Evolutionary conservation across 768 basidiomycete species (phyloP).

Genomic region (Termitomyces titanicus): DNA sequence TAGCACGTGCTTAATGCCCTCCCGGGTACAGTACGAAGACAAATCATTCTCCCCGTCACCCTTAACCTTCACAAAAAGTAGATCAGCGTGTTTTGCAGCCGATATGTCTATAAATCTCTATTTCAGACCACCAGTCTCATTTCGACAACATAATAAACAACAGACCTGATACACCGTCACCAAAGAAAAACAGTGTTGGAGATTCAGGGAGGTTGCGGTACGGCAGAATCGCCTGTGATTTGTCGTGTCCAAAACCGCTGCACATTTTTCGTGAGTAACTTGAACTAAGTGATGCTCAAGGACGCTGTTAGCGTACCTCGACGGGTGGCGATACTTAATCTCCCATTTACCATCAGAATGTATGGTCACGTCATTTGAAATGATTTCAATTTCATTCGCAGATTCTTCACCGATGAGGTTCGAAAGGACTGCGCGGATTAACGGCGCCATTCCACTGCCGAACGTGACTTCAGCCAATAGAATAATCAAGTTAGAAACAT

Average conservation of each 20-base stretch:
- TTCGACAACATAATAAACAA: slow-evolving; percentile 1
- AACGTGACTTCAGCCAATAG: not conserved
- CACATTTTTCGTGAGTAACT: not conserved
- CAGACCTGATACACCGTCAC: slow-evolving; percentile 93
- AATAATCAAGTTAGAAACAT: too few relatives aligned
- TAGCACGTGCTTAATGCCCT: slow-evolving; percentile 75
- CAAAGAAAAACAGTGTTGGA: slow-evolving; percentile 93
- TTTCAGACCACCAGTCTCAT: not conserved
- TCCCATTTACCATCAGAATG: slow-evolving; percentile 69
- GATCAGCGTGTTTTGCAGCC: slow-evolving; percentile 88
- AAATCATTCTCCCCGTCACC: slow-evolving; percentile 81
- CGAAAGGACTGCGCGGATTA: slow-evolving; percentile 88
- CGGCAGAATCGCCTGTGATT: slow-evolving; percentile 90
- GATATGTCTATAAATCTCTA: slow-evolving; percentile 63
- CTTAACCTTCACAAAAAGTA: slow-evolving; percentile 92
- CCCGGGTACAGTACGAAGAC: slow-evolving; percentile 72
- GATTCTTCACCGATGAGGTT: slow-evolving; percentile 73
- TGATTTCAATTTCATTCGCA: slow-evolving; percentile 78
- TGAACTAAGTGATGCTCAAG: not conserved
- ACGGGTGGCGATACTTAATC: slow-evolving; percentile 86
- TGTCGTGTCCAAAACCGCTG: slow-evolving; percentile 93
- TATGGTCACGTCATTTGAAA: slow-evolving; percentile 85
- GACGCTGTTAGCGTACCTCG: slow-evolving; percentile 45
- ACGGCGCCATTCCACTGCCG: slow-evolving; percentile 85
- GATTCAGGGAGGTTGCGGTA: slow-evolving; percentile 69